These are phyloP conservation scores for Albophoma yamanashiensis DNA, from an alignment of 2,329 filamentous ascomycete genomes.

Conservation along the genomic window DNA sequence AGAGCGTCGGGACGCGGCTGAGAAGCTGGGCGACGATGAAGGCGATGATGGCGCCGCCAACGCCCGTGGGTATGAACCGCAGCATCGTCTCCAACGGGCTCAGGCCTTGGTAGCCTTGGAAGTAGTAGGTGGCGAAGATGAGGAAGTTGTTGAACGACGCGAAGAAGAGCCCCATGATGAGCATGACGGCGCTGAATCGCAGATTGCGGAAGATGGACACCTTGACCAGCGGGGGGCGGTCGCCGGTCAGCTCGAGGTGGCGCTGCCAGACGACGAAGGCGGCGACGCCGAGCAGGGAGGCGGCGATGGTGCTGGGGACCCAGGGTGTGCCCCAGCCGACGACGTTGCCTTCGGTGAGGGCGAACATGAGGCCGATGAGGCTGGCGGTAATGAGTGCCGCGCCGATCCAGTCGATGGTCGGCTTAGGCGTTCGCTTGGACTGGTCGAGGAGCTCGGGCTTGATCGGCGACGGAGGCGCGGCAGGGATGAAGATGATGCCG, in stretches of 20 bases:
- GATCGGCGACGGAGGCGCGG: slow-evolving; percentile 23
- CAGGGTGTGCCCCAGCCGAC: slow-evolving; percentile 56
- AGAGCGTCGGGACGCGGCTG: slow-evolving; percentile 43
- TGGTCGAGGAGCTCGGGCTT: slow-evolving; percentile 23
- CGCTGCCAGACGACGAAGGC: slow-evolving; percentile 52
- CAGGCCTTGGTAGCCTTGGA: slow-evolving; percentile 54
- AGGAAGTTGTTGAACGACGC: slow-evolving; percentile 58
- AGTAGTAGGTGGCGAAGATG: slow-evolving; percentile 59
- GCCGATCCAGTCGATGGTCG: slow-evolving; percentile 55
- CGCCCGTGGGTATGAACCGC: slow-evolving; percentile 56
- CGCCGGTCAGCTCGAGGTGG: slow-evolving; percentile 20
- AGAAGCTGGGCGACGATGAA: slow-evolving; percentile 45
- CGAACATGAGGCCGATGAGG: slow-evolving; percentile 52
- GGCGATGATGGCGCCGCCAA: slow-evolving; percentile 47
- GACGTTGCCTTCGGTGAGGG: slow-evolving; percentile 58
- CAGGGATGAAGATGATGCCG: slow-evolving; percentile 49
- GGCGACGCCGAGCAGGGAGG: slow-evolving; percentile 44
- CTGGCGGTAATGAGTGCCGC: slow-evolving; percentile 51
- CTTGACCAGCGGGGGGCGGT: slow-evolving; percentile 48
- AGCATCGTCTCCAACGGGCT: slow-evolving; percentile 55
- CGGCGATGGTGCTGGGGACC: slow-evolving; percentile 47
- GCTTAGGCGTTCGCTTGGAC: neutral
- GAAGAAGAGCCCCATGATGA: slow-evolving; percentile 57
- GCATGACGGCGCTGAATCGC: slow-evolving; percentile 51
- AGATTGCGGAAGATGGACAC: slow-evolving; percentile 50